phyloP scores from a whole-genome alignment of 495 filamentous ascomycete genomes.

The Daldinia bambusicola region DNA sequence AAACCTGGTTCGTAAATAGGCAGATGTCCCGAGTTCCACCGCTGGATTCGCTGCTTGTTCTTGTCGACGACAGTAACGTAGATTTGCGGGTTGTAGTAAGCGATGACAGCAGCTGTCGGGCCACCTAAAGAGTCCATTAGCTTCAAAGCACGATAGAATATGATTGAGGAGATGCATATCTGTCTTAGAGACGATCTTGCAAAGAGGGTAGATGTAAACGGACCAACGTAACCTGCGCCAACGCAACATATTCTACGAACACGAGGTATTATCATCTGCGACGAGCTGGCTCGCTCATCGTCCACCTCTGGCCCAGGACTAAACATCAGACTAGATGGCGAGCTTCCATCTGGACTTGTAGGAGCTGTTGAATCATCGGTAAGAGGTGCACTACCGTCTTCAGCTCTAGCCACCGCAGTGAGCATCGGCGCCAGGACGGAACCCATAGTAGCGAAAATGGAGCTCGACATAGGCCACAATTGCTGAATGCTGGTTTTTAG shows the following conservation, averaged over 20 bases:
- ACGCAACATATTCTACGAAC: constrained; percentile 70
- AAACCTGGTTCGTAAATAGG: constrained; percentile 84
- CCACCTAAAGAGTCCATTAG: constrained; percentile 65
- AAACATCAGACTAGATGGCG: constrained; percentile 56
- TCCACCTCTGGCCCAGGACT: constrained; percentile 36
- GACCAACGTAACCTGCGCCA: constrained; percentile 73
- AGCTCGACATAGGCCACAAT: not conserved
- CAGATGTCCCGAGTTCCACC: constrained; percentile 77
- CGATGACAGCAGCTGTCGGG: constrained; percentile 79
- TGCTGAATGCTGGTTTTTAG: not conserved
- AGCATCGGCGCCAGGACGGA: not conserved
- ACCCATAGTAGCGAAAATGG: constrained; percentile 10
- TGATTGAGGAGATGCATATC: not conserved
- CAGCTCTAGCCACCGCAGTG: not conserved
- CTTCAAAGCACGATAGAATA: constrained; percentile 4
- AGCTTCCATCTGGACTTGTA: constrained; percentile 64
- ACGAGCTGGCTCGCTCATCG: constrained; percentile 20
- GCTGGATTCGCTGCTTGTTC: constrained; percentile 69
- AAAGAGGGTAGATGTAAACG: constrained; percentile 37
- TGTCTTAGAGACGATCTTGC: not conserved
- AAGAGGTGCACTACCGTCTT: constrained; percentile 6
- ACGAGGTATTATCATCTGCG: constrained; percentile 14
- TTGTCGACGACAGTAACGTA: constrained; percentile 77
- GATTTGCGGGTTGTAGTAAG: constrained; percentile 74
- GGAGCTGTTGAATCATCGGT: constrained; percentile 57